These are phyloP conservation scores for Talaromyces marneffei DNA, from an alignment of 2,329 filamentous ascomycete genomes.

Conservation along the genomic window DNA sequence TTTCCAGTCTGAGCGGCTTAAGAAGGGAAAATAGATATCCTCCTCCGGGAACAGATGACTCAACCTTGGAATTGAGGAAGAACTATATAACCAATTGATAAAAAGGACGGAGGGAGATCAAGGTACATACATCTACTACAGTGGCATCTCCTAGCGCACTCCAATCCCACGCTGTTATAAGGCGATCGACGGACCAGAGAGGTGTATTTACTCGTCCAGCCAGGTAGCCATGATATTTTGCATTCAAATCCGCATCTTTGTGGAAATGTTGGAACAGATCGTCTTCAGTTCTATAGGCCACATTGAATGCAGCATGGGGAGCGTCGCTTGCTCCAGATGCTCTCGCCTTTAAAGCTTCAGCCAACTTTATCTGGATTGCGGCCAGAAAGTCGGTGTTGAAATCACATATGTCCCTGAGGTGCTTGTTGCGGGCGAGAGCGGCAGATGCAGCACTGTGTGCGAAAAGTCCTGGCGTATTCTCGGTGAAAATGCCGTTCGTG, in stretches of 20 bases:
- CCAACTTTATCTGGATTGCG: background rate
- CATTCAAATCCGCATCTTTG: background rate
- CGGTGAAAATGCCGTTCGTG: slow-evolving; percentile 6
- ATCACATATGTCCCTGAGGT: background rate
- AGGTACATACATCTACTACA: slow-evolving; percentile 14
- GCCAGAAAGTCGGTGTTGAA: background rate
- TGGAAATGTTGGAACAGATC: background rate
- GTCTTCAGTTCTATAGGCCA: background rate
- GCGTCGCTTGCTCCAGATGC: background rate
- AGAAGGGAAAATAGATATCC: too few species aligned
- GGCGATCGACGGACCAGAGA: background rate
- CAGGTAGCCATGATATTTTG: slow-evolving; percentile 4
- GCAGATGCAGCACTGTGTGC: slow-evolving; percentile 1
- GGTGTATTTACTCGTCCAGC: slow-evolving; percentile 1
- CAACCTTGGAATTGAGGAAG: too few species aligned
- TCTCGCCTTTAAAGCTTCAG: background rate
- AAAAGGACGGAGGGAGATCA: background rate
- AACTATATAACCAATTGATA: too few species aligned
- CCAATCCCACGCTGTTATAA: slow-evolving; percentile 12
- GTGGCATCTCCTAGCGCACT: background rate
- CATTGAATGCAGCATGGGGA: slow-evolving; percentile 2
- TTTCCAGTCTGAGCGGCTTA: too few species aligned
- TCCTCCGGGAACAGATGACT: background rate
- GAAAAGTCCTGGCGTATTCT: background rate
- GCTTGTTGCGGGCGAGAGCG: slow-evolving; percentile 1